Percentiles rank a stretch among this genome's conserved stretches.
These are phyloP conservation scores for Williopsis jadinii DNA, from an alignment of 1,139 yeast species.

Conservation along the genomic window DNA sequence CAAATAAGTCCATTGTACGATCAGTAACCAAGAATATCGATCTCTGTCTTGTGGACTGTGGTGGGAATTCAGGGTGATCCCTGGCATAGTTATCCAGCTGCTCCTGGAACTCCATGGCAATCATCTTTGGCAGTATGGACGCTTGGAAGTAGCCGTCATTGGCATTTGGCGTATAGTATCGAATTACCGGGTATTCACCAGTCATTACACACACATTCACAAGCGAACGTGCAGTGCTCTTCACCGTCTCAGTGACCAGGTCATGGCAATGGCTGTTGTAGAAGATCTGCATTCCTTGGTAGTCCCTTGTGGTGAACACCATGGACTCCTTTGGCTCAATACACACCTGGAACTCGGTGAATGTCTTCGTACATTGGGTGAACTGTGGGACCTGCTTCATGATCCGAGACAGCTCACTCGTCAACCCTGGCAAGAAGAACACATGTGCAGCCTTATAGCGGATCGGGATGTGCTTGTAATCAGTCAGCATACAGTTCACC, in stretches of 20 bases:
- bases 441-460: conserved; percentile 54
- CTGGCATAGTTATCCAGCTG: conserved; percentile 74
- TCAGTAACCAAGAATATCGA: conserved; percentile 74
- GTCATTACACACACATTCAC: conserved; percentile 69
- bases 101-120: conserved; percentile 68
- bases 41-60: conserved; percentile 52
- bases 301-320: conserved; percentile 34
- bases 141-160: conserved; percentile 44
- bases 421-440: conserved; percentile 48
- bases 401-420: conserved; percentile 22
- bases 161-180: conserved; percentile 52
- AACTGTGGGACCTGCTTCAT: conserved; percentile 26
- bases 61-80: conserved; percentile 53
- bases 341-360: conserved; percentile 32
- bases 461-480: conserved; percentile 44
- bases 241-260: conserved; percentile 51
- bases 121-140: conserved; percentile 57
- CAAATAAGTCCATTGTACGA: conserved; percentile 73
- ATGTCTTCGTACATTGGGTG: conserved; percentile 24
- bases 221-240: conserved; percentile 49
- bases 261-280: conserved; percentile 63
- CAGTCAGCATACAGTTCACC: conserved; percentile 53
- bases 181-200: conserved; percentile 82
- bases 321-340: conserved; percentile 43
- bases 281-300: conserved; percentile 61